These are phyloP conservation scores for Calocera cornea DNA, from an alignment of 768 basidiomycete genomes.

Conservation along the genomic window DNA sequence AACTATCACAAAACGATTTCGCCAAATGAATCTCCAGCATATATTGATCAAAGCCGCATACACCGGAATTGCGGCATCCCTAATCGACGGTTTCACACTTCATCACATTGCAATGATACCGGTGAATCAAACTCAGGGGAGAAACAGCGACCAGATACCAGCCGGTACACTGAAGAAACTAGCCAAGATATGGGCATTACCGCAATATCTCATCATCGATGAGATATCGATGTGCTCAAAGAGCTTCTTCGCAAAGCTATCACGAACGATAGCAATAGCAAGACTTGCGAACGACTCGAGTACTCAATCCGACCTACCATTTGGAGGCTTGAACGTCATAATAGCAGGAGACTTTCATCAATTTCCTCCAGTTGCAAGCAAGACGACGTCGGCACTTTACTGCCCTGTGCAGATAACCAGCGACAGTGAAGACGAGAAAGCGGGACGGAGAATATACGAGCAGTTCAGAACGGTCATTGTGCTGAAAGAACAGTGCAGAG, in stretches of 20 bases:
- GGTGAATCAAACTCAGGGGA: background rate
- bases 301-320: background rate
- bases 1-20: conserved; percentile 30
- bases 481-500: conserved; percentile 27
- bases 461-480: conserved; percentile 27
- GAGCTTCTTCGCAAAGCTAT: conserved; percentile 18
- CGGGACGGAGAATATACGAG: conserved; percentile 21
- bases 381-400: background rate
- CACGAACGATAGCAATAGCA: conserved; percentile 11
- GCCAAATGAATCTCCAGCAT: background rate
- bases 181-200: background rate
- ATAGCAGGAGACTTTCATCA: conserved; percentile 35
- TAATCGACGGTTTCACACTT: conserved; percentile 28
- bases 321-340: conserved; percentile 28
- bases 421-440: background rate
- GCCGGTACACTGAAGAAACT: background rate
- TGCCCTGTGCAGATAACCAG: background rate
- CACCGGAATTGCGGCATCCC: conserved; percentile 31
- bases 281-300: background rate
- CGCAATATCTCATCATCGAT: conserved; percentile 26
- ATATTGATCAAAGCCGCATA: conserved; percentile 28
- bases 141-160: background rate
- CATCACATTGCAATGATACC: conserved; percentile 26
- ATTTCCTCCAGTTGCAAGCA: conserved; percentile 30
- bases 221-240: conserved; percentile 29